Conservation (phyloP, 176 grass and related monocot genomes). For the Musa schizocarpa region DNA sequence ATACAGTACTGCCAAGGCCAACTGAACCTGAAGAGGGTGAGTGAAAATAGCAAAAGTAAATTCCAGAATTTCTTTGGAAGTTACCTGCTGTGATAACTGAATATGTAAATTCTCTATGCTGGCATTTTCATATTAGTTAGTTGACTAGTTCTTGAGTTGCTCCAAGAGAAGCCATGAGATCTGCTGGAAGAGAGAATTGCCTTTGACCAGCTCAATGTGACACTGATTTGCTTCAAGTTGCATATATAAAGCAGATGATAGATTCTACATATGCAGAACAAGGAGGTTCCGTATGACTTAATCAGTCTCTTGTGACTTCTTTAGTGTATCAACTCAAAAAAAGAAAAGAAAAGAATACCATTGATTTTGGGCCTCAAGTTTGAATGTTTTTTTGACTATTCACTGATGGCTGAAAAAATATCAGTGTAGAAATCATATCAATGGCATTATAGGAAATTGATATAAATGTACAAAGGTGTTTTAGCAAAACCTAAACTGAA, state of each 20-base stretch:
- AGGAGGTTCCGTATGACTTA: background rate
- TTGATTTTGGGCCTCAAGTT: too few species aligned
- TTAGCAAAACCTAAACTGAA: background rate
- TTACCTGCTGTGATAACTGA: background rate
- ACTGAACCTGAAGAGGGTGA: slow-evolving; percentile 35
- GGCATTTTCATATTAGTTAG: background rate
- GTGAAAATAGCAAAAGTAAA: background rate
- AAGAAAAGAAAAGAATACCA: background rate
- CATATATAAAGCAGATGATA: background rate
- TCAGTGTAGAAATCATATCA: background rate
- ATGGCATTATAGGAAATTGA: background rate
- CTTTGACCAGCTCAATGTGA: too few species aligned
- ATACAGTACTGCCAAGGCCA: slow-evolving; percentile 9
- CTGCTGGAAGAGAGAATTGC: background rate
- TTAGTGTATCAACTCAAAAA: background rate
- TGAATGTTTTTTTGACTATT: background rate
- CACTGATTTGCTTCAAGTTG: too few species aligned
- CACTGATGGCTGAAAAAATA: background rate
- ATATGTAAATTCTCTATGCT: background rate
- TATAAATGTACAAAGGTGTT: background rate
- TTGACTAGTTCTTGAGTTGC: background rate
- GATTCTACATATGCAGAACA: background rate
- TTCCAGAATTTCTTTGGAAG: background rate
- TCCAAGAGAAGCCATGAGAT: background rate
- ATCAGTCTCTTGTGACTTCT: background rate